Conservation (phyloP, 176 grass and related monocot genomes). For the Phoenix roebelenii region DNA sequence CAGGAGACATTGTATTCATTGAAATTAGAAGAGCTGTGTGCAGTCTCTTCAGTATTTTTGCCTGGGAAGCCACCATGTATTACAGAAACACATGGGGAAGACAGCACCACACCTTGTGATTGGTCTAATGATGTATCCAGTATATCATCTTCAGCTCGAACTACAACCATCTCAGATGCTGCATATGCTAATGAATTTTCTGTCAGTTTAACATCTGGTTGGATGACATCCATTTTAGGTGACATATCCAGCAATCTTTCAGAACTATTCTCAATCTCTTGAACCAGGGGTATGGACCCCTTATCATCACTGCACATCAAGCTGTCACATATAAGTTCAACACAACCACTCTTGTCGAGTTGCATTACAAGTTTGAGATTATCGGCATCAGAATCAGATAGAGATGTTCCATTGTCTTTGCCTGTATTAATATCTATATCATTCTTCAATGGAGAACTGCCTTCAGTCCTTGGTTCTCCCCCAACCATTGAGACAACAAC, state of each 20-base stretch:
- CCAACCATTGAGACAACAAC: slow-evolving; percentile 89
- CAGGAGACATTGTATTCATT: slow-evolving; percentile 9
- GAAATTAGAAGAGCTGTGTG: slow-evolving; percentile 2
- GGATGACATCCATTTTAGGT: slow-evolving; percentile 20
- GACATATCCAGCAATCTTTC: slow-evolving; percentile 14
- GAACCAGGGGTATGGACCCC: not conserved
- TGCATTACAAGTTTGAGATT: slow-evolving; percentile 9
- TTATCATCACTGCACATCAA: not conserved
- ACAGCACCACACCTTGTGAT: slow-evolving; percentile 13
- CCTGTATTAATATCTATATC: slow-evolving; percentile 11
- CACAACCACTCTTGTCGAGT: slow-evolving; percentile 17
- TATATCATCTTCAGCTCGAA: slow-evolving; percentile 22
- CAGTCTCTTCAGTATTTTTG: slow-evolving; percentile 27
- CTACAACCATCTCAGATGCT: slow-evolving; percentile 8
- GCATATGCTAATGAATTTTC: slow-evolving; percentile 41
- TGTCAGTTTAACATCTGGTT: slow-evolving; percentile 5
- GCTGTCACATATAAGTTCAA: slow-evolving; percentile 1
- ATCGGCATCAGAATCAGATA: slow-evolving; percentile 19
- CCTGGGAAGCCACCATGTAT: slow-evolving; percentile 18
- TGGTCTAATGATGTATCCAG: slow-evolving; percentile 22
- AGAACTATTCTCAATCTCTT: slow-evolving; percentile 11
- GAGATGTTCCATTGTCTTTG: slow-evolving; percentile 27
- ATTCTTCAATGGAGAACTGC: slow-evolving; percentile 20
- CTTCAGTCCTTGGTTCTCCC: slow-evolving; percentile 22
- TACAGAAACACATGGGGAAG: slow-evolving; percentile 24